Percentiles rank a stretch among this genome's conserved stretches.
Conservation (phyloP, 768 basidiomycete genomes). For the Podaxis sp. region DNA sequence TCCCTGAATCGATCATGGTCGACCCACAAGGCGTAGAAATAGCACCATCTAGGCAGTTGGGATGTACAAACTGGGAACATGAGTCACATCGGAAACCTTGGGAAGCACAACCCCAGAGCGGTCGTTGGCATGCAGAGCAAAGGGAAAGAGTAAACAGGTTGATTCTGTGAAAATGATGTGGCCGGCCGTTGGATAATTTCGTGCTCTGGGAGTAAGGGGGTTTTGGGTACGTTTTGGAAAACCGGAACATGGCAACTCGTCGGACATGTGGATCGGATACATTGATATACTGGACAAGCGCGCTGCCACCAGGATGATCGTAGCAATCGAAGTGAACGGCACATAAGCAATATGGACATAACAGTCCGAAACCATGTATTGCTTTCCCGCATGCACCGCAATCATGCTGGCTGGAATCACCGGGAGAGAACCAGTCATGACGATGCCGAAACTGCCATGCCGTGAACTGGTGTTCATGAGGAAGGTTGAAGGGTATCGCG, state of each 20-base stretch:
- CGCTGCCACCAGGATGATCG: conserved; percentile 63
- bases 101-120: conserved; percentile 67
- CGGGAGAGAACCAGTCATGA: conserved; percentile 25
- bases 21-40: conserved; percentile 38
- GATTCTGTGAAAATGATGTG: conserved; percentile 41
- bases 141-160: conserved; percentile 75
- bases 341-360: conserved; percentile 71
- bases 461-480: conserved; percentile 61
- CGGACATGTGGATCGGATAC: conserved; percentile 43
- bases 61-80: conserved; percentile 64
- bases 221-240: conserved; percentile 43
- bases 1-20: conserved; percentile 35
- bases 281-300: conserved; percentile 51
- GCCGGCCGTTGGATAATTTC: conserved; percentile 31
- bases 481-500: conserved; percentile 20
- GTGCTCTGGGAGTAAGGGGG: conserved; percentile 25
- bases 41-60: conserved; percentile 38
- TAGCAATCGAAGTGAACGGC: conserved; percentile 80
- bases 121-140: conserved; percentile 63
- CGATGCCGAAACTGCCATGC: conserved; percentile 56
- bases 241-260: conserved; percentile 61
- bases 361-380: conserved; percentile 67
- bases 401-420: conserved; percentile 33
- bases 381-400: conserved; percentile 56
- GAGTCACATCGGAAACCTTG: conserved; percentile 65